Evolutionary conservation across 495 filamentous ascomycete species (phyloP), one percentile per base, ranked within the genome.

Genomic region (Neurospora sp.): DNA sequence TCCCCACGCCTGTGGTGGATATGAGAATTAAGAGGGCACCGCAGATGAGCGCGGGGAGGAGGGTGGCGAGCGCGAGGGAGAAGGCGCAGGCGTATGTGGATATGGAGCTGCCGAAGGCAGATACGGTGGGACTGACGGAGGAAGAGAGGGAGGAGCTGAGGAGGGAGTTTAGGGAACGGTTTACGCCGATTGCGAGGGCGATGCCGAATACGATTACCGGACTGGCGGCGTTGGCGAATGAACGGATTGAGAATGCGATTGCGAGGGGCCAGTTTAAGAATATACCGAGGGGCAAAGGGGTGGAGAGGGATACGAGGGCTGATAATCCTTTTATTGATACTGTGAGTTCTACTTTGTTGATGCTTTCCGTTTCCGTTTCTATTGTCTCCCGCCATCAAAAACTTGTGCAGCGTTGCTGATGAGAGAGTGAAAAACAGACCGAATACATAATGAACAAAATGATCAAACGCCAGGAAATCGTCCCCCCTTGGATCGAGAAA

Each of bases 381-480:
- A 31, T 31, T 31, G 27, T 31, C 27, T 31, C 27, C 27, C 27
- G 27, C 0, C 2, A 31, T 31, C 27, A 31, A 31, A 31, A 31
- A 31, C 27, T 31, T 31, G 27, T 31, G 27, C 27, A 3, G 27
- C 27, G 27, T 31, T 31, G 27, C 27, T 53, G 10, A 53, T 12
- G 3, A 45, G 18, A 45, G 8, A 20, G 8, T 5, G n/a, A 22
- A n/a, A 47, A 31, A 31, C 45, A 81, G 79, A 98, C 96, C 0
- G 95, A 97, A 81, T 98, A 97, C 79, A 93, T 98, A 75, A 91
- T 99, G 90, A 99, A 99, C 80, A 97, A 96, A 82, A 98, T 98
- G 78, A 98, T 99, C 74, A 91, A 98, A 82, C 91, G 92, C 71
- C 96, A 99, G 80, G 96, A 92, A 10, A 89, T 93, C 61, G 89